phyloP scores from a whole-genome alignment of 2,329 filamentous ascomycete genomes.

The Byssochlamys sp. region DNA sequence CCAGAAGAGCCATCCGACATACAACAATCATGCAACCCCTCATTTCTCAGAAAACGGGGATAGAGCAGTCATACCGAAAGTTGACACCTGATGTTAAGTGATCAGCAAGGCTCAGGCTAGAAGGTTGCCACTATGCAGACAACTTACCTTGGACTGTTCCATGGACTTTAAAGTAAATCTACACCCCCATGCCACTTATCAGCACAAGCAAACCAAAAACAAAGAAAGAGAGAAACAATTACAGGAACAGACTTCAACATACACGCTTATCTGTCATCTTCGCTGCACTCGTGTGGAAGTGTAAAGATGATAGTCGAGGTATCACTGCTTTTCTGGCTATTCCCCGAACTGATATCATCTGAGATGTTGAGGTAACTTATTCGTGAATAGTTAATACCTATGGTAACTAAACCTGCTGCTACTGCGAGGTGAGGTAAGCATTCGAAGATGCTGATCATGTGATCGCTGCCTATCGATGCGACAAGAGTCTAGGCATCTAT shows the following conservation, averaged over 20 bases:
- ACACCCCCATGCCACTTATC: neutral
- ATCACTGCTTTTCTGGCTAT: neutral
- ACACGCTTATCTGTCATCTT: neutral
- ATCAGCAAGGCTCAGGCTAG: neutral
- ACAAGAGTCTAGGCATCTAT: neutral
- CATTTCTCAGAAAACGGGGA: neutral
- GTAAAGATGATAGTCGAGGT: neutral
- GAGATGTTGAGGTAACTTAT: neutral
- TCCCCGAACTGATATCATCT: neutral
- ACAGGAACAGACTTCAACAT: neutral
- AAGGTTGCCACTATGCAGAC: neutral
- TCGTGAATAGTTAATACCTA: too few species aligned
- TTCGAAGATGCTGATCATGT: neutral
- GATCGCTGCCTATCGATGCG: neutral
- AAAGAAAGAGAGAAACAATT: neutral
- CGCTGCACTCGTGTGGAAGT: neutral
- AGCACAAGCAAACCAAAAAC: neutral
- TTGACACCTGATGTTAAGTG: conserved; percentile 33
- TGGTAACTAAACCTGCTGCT: neutral
- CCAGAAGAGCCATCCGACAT: neutral
- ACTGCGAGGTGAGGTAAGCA: neutral
- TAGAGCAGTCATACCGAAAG: conserved; percentile 33
- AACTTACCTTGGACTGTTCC: conserved; percentile 59
- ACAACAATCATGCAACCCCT: neutral
- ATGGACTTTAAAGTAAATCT: conserved; percentile 45